Percentiles rank a stretch among this genome's conserved stretches.
phyloP scores from a whole-genome alignment of 164 flowering plant genomes.

The Stephania japonica region DNA sequence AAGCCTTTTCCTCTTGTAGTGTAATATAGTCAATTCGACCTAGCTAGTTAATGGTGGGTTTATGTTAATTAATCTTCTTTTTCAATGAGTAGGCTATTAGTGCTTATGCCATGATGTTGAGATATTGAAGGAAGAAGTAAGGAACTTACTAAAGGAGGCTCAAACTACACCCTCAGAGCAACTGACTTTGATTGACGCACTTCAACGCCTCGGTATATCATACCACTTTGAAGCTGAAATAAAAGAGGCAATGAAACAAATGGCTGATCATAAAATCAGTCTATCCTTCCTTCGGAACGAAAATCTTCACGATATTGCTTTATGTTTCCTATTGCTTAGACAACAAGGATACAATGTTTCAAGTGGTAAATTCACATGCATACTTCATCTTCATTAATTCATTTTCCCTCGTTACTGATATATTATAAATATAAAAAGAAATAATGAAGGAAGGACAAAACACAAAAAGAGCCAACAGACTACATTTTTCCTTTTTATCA shows the following conservation, averaged over 20 bases:
- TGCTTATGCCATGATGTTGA: too few relatives aligned
- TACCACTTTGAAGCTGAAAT: conserved; percentile 6
- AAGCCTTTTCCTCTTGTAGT: too few relatives aligned
- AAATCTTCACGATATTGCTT: background rate
- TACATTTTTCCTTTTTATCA: too few relatives aligned
- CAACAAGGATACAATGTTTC: conserved; percentile 11
- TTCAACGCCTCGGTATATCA: background rate
- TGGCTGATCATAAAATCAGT: background rate
- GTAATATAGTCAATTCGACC: too few relatives aligned
- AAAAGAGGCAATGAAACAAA: conserved; percentile 1
- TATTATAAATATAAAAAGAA: too few relatives aligned
- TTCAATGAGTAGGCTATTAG: too few relatives aligned
- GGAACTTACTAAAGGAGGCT: background rate
- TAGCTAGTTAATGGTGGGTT: too few relatives aligned
- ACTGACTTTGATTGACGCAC: background rate
- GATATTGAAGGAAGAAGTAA: conserved; percentile 12
- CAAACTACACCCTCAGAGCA: background rate
- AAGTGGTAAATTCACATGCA: background rate
- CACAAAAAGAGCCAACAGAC: too few relatives aligned
- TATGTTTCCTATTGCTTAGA: conserved; percentile 7
- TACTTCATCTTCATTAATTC: too few relatives aligned
- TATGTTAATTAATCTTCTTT: too few relatives aligned
- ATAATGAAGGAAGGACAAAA: too few relatives aligned
- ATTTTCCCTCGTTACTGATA: too few relatives aligned
- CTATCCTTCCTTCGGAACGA: background rate